A percentile compares a stretch with the other conserved stretches of the same genome.
Conservation (phyloP, 2,329 filamentous ascomycete species). For the Clarireedia monteithiana region DNA sequence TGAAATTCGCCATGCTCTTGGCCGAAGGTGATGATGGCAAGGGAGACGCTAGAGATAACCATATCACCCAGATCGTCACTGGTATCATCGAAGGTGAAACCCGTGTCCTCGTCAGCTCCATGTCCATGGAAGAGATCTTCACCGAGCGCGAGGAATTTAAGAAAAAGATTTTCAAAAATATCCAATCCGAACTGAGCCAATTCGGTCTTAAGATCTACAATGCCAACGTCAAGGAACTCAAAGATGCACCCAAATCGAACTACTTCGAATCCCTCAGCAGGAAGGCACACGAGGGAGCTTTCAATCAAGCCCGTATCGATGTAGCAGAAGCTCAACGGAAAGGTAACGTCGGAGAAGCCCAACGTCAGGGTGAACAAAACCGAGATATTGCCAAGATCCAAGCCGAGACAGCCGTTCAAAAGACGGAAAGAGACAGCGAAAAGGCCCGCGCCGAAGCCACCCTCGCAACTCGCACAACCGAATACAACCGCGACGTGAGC, state of each 20-base stretch:
- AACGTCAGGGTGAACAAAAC: conserved; percentile 72
- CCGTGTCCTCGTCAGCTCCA: conserved; percentile 71
- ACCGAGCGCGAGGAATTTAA: conserved; percentile 72
- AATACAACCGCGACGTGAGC: conserved; percentile 65
- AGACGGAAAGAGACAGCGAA: conserved; percentile 78
- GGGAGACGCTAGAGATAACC: conserved; percentile 34
- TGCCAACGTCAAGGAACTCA: conserved; percentile 77
- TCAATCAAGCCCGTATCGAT: conserved; percentile 67
- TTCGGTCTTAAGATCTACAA: conserved; percentile 70
- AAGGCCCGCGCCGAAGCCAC: conserved; percentile 71
- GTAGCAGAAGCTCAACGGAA: conserved; percentile 56
- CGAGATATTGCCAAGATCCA: conserved; percentile 84
- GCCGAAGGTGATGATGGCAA: conserved; percentile 49
- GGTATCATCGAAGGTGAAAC: conserved; percentile 88
- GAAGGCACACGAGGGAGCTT: conserved; percentile 79
- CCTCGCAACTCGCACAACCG: conserved; percentile 64
- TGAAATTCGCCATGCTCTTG: conserved; percentile 76
- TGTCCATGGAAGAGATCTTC: conserved; percentile 54
- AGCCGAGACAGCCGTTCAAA: conserved; percentile 64
- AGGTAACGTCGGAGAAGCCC: conserved; percentile 68
- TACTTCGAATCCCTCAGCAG: conserved; percentile 78
- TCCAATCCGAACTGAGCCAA: conserved; percentile 58
- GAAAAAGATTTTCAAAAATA: conserved; percentile 58
- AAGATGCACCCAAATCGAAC: conserved; percentile 71
- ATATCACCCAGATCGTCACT: conserved; percentile 80